phyloP scores from a whole-genome alignment of 805 yeast species.

The Yarrowia keelungensis region DNA sequence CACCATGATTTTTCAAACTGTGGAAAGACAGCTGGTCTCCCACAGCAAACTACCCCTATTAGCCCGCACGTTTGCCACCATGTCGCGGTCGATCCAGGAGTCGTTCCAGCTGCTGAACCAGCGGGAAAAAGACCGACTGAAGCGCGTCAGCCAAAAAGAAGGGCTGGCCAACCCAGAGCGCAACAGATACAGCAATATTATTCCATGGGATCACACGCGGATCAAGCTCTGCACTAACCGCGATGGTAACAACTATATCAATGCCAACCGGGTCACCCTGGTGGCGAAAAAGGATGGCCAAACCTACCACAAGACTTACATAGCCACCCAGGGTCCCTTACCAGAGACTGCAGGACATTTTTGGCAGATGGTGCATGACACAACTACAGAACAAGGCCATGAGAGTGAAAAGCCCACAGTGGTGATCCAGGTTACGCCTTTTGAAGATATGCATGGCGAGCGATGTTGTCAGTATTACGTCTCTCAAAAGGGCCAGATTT shows the following conservation, averaged over 20 bases:
- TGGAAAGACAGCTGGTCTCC: conserved; percentile 15
- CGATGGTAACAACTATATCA: conserved; percentile 67
- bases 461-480: conserved; percentile 82
- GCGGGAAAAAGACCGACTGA: conserved; percentile 11
- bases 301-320: conserved; percentile 49
- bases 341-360: conserved; percentile 77
- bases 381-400: conserved; percentile 48
- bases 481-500: not conserved
- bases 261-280: conserved; percentile 77
- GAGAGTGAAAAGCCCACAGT: conserved; percentile 71
- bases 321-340: conserved; percentile 92
- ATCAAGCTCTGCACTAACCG: conserved; percentile 51
- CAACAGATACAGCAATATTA: conserved; percentile 67
- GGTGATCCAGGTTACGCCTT: conserved; percentile 77
- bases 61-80: not conserved
- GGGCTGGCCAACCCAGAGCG: conserved; percentile 46
- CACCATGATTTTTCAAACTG: not conserved
- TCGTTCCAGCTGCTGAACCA: not conserved
- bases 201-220: conserved; percentile 70
- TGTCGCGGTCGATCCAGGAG: conserved; percentile 8
- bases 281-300: conserved; percentile 44
- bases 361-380: conserved; percentile 70
- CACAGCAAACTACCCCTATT: conserved; percentile 7
- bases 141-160: conserved; percentile 26
- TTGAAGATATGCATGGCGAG: conserved; percentile 67